Base-by-base conservation (phyloP, 176 grass and related monocot species). In the Paspalum vaginatum region DNA sequence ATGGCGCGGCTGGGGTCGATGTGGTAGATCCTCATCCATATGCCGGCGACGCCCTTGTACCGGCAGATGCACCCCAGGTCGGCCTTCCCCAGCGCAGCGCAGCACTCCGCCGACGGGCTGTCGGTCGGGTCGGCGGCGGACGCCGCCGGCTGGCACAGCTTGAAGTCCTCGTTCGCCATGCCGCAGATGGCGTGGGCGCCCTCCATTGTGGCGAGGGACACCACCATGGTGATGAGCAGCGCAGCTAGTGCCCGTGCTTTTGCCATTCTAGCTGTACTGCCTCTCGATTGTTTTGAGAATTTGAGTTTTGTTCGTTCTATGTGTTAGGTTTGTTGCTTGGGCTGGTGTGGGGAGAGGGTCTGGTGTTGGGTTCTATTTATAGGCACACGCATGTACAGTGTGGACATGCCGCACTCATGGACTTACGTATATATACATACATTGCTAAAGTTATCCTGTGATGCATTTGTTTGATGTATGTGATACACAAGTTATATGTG, bases 1-100 rank as follows among this genome's bases (percentile, higher is more conserved):
- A 92, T 87, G 68, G 92, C 92, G 9, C 88, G 73, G 43, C 32
- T 50, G 6, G 89, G 76, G 49, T 95, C 77, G 48, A 95, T 92
- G 50, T 91, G 87, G 27, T 89, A 86, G 37, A 86, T 80, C 40
- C 87, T 91, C 63, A 95, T 55, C 70, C 85, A 75, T 16, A 86
- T 59, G 40, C 70, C 68, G 11, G 63, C 51, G 8, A 88, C 76
- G 18, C 86, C 78, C 20, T 17, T 75, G 68, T 95, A 95, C 0
- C 74, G 88, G 78, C 89, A 95, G 52, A 92, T 62, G 75, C 87
- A 95, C 1, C 66, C 61, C 0, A 91, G 85, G 58, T 92, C 87
- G 1, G 89, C 92, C 8, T 61, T 73, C 17, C 85, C 79, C 0
- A 94, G 61, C 1, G 81, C 89, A 0, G 44, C 56, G 1, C 89